Evolutionary conservation across 257 asterid genomes (phyloP).

Genomic region (Solanum piurae): DNA sequence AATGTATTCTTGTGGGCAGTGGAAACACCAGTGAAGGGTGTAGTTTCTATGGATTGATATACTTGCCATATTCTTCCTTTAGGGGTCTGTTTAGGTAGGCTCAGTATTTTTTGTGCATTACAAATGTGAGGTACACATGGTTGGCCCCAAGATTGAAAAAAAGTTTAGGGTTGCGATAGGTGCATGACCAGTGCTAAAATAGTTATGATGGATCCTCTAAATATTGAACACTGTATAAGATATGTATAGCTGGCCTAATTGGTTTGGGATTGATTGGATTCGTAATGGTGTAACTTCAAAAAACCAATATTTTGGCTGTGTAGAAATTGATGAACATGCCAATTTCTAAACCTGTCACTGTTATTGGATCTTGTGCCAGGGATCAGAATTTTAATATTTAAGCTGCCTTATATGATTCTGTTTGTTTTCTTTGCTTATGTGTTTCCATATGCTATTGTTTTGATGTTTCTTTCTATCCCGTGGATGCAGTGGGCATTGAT

Average conservation of each 20-base stretch:
- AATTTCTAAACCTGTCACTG: background rate
- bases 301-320: background rate
- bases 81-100: background rate
- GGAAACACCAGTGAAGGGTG: background rate
- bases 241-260: background rate
- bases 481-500: constrained; percentile 84
- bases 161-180: background rate
- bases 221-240: background rate
- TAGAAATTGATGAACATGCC: background rate
- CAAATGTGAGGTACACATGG: background rate
- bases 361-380: background rate
- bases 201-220: background rate
- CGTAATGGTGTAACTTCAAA: background rate
- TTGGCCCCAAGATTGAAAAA: background rate
- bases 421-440: background rate
- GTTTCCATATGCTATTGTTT: background rate
- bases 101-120: background rate
- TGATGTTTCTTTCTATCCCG: background rate
- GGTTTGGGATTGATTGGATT: background rate
- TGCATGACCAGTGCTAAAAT: background rate
- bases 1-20: background rate
- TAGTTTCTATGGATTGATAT: background rate
- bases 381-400: background rate
- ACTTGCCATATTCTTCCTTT: background rate
- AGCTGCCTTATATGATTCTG: background rate